These are phyloP conservation scores for Groenewaldozyma auringiensis DNA, from an alignment of 1,139 yeast species.

Conservation along the genomic window DNA sequence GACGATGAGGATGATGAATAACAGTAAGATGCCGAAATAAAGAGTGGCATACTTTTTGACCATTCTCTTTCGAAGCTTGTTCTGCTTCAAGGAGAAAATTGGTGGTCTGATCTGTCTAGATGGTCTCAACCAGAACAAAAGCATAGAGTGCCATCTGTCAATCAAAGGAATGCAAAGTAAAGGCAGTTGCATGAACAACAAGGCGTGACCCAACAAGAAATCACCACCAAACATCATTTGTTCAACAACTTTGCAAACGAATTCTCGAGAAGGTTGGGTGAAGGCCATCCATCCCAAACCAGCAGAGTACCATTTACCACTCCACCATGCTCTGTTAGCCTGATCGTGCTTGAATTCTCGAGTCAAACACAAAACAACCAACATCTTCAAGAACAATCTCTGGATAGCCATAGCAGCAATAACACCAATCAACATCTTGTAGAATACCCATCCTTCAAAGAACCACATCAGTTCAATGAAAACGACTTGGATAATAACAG, in stretches of 20 bases:
- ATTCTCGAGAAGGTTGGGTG: slow-evolving; percentile 96
- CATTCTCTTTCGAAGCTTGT: slow-evolving; percentile 97
- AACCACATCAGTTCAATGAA: slow-evolving; percentile 97
- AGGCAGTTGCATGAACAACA: slow-evolving; percentile 87
- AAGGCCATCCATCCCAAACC: slow-evolving; percentile 94
- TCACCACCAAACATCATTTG: slow-evolving; percentile 96
- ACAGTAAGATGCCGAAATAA: slow-evolving; percentile 60
- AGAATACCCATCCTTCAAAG: slow-evolving; percentile 82
- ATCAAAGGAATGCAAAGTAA: slow-evolving; percentile 74
- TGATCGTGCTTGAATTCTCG: slow-evolving; percentile 98
- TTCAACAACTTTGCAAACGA: slow-evolving; percentile 88
- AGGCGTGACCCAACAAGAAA: slow-evolving; percentile 82
- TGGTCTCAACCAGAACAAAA: slow-evolving; percentile 98
- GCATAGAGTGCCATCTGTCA: slow-evolving; percentile 97
- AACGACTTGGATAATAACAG: slow-evolving; percentile 75
- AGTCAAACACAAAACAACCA: slow-evolving; percentile 73
- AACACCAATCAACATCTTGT: slow-evolving; percentile 81
- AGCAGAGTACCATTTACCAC: slow-evolving; percentile 97
- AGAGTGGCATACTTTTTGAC: slow-evolving; percentile 87
- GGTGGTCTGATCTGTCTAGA: slow-evolving; percentile 98
- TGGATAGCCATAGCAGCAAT: slow-evolving; percentile 80
- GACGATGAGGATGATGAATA: slow-evolving; percentile 70
- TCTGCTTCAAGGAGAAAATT: slow-evolving; percentile 93
- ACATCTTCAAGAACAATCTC: slow-evolving; percentile 77
- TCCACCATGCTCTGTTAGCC: slow-evolving; percentile 98